Evolutionary conservation across 495 filamentous ascomycete genomes (phyloP), one percentile per base, ranked within the genome.

Genomic region (Penicillium parvum): DNA sequence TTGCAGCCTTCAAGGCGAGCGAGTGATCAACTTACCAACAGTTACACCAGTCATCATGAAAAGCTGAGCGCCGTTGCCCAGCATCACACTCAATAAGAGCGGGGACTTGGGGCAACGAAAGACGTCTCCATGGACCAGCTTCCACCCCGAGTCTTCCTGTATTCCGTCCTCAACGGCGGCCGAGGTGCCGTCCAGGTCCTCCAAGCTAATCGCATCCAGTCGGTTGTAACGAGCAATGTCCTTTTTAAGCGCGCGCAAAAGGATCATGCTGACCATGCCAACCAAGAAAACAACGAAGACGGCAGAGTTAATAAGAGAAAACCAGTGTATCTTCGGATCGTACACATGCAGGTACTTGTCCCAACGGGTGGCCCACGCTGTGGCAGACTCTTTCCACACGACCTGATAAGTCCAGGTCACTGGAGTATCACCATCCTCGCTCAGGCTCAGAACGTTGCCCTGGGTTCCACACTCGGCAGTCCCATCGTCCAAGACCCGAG

Each of bases 71-170:
- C 92, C 92, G 58, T 92, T 97, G 23, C 92, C 92, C 35, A 96
- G 76, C 55, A 98, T 76, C 10, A 98, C 72, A 58, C 88, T 87
- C 15, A 98, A 76, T 5, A 96, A 70, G 30, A 98, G 73, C 1
- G 90, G 85, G 40, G 86, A 81, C 43, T 79, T 76, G 4, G 92
- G 92, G 8, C 87, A 81, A 29, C 92, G 81, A 75, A 98, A 98
- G 28, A 98, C 91, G 65, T 98, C 92, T 32, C 92, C 92, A 54
- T 98, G 92, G 0, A 98, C 90, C 32, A 98, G 71, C 68, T 98
- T 98, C 92, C 92, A 98, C 26, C 92, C 92, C 4, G 89, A 95
- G 63, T 98, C 92, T 61, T 98, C 92, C 58, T 96, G 90, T 1
- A 97, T 86, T 10, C 90, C 90, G 55, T 97, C 92, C 46, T 98